Percentiles rank a stretch among this genome's conserved stretches.
Conservation (phyloP, 768 basidiomycete genomes). For the Agaricus sinodeliciosus region DNA sequence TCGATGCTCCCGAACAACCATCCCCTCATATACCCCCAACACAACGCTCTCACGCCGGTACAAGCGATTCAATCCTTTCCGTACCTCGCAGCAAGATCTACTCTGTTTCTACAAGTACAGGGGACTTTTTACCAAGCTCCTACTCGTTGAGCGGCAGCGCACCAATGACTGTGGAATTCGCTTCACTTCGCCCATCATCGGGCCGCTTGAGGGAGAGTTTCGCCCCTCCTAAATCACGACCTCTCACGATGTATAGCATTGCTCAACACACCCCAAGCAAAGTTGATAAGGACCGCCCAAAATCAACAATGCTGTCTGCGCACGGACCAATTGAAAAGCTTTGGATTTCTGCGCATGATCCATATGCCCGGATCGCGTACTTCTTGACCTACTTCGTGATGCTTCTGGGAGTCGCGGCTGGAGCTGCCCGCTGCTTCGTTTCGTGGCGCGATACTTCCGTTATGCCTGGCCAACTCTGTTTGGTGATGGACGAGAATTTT, state of each 20-base stretch:
- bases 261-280: slow-evolving; percentile 34
- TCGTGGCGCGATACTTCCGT: slow-evolving; percentile 48
- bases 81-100: slow-evolving; percentile 29
- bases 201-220: slow-evolving; percentile 38
- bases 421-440: slow-evolving; percentile 49
- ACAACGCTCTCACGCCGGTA: slow-evolving; percentile 14
- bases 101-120: slow-evolving; percentile 33
- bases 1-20: slow-evolving; percentile 29
- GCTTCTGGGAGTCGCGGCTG: slow-evolving; percentile 48
- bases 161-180: too few species aligned
- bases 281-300: slow-evolving; percentile 37
- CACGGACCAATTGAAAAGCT: slow-evolving; percentile 44
- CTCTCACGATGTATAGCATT: slow-evolving; percentile 46
- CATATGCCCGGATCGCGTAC: slow-evolving; percentile 49
- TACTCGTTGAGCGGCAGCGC: not conserved
- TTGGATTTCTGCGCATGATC: slow-evolving; percentile 56
- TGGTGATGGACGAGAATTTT: slow-evolving; percentile 78
- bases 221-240: slow-evolving; percentile 51
- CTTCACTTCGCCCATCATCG: too few species aligned
- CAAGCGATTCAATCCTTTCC: slow-evolving; percentile 16
- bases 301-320: slow-evolving; percentile 41
- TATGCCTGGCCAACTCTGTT: slow-evolving; percentile 43
- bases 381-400: slow-evolving; percentile 55
- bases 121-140: not conserved
- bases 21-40: slow-evolving; percentile 17